A percentile compares a stretch with the other conserved stretches of the same genome.
Conservation (phyloP, 108 stramenopile species). For the Stephanodiscus minutulus region DNA sequence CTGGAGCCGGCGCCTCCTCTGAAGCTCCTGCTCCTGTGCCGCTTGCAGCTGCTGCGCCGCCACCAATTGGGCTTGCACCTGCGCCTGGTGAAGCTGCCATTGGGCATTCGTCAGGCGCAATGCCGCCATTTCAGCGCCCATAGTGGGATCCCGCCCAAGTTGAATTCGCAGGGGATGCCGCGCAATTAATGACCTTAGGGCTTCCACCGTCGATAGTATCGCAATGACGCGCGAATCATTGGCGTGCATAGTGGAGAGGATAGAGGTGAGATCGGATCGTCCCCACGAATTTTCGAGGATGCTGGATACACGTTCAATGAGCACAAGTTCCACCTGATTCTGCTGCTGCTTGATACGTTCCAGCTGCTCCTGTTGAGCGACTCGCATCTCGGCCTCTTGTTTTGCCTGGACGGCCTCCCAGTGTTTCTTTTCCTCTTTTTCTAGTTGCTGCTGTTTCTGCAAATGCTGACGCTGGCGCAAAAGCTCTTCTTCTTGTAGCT, state of each 20-base stretch:
- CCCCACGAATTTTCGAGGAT: conserved; percentile 90
- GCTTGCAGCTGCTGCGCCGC: conserved; percentile 47
- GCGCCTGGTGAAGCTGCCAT: conserved; percentile 65
- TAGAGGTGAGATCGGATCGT: conserved; percentile 76
- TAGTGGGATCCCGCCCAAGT: conserved; percentile 68
- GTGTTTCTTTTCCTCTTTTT: conserved; percentile 66
- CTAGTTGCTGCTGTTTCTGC: conserved; percentile 42
- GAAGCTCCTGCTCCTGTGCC: conserved; percentile 59
- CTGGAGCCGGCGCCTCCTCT: conserved; percentile 47
- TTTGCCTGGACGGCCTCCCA: conserved; percentile 43
- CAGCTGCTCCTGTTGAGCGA: conserved; percentile 49
- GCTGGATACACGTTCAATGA: conserved; percentile 82
- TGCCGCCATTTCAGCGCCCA: conserved; percentile 77
- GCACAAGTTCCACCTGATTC: conserved; percentile 83
- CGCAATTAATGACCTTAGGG: conserved; percentile 70
- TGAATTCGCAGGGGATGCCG: conserved; percentile 71
- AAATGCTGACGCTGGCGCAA: conserved; percentile 24
- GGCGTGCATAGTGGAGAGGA: conserved; percentile 76
- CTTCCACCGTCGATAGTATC: conserved; percentile 69
- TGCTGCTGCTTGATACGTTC: conserved; percentile 61
- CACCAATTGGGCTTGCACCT: conserved; percentile 25
- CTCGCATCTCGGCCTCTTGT: conserved; percentile 54
- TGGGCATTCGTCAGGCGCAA: conserved; percentile 75
- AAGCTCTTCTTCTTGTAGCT: conserved; percentile 32
- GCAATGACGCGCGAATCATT: conserved; percentile 86